These are phyloP conservation scores for Kodamaea suecica DNA, from an alignment of 1,139 yeast genomes.

Conservation along the genomic window DNA sequence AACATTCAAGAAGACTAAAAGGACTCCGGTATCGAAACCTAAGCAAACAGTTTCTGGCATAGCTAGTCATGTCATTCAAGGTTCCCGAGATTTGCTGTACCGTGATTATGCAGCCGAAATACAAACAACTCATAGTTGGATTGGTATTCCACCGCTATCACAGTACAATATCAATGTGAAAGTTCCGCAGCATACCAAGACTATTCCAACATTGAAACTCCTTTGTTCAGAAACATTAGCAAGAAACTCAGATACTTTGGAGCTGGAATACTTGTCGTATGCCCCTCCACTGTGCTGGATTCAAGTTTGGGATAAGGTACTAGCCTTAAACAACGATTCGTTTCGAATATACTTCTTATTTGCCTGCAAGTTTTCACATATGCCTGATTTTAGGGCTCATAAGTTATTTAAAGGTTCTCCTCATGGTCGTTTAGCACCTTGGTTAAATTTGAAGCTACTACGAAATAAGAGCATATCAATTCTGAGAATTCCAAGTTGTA, in stretches of 20 bases:
- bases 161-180: slow-evolving; percentile 2
- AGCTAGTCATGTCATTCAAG: neutral
- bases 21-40: neutral
- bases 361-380: slow-evolving; percentile 21
- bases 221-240: slow-evolving; percentile 33
- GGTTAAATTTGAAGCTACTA: slow-evolving; percentile 4
- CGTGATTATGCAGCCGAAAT: slow-evolving; percentile 4
- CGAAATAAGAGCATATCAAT: slow-evolving; percentile 11
- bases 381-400: slow-evolving; percentile 27
- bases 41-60: neutral
- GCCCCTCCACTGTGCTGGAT: slow-evolving; percentile 32
- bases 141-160: slow-evolving; percentile 10
- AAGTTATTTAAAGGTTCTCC: slow-evolving; percentile 2
- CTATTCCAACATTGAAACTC: slow-evolving; percentile 17
- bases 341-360: slow-evolving; percentile 29
- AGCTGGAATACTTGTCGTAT: slow-evolving; percentile 19
- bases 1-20: too few relatives aligned
- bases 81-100: slow-evolving; percentile 7
- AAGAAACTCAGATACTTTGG: slow-evolving; percentile 22
- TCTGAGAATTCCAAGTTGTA: slow-evolving; percentile 8
- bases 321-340: slow-evolving; percentile 28
- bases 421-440: neutral
- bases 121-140: slow-evolving; percentile 8
- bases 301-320: slow-evolving; percentile 32
- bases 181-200: neutral